A percentile compares a stretch with the other conserved stretches of the same genome.
Evolutionary conservation across 768 basidiomycete genomes (phyloP).

Genomic region (Kwoniella dendrophila): DNA sequence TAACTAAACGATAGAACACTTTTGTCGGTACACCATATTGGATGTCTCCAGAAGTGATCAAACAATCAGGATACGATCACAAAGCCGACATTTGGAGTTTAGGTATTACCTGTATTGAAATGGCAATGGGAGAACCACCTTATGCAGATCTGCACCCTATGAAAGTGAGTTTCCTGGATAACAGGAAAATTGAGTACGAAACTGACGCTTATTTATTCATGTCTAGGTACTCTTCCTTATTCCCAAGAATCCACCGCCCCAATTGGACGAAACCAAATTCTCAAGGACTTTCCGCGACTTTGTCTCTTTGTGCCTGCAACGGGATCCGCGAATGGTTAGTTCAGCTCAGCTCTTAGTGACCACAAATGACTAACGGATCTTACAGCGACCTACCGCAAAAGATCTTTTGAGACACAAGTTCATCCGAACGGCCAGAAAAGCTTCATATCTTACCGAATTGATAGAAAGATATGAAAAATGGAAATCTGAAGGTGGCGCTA

Average conservation of each 20-base stretch:
- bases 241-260: constrained; percentile 94
- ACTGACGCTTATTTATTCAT: background rate
- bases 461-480: constrained; percentile 93
- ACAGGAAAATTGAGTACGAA: background rate
- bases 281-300: constrained; percentile 93
- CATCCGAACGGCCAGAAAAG: constrained; percentile 90
- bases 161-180: constrained; percentile 67
- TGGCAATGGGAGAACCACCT: constrained; percentile 96
- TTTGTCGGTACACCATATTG: constrained; percentile 98
- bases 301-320: constrained; percentile 85
- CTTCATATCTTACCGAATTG: constrained; percentile 88
- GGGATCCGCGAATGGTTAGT: constrained; percentile 87
- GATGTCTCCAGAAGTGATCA: constrained; percentile 99
- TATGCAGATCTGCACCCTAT: constrained; percentile 98
- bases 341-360: constrained; percentile 9
- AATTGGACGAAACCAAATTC: constrained; percentile 78
- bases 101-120: constrained; percentile 84
- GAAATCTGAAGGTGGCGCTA: constrained; percentile 83
- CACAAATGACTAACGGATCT: background rate
- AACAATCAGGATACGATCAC: constrained; percentile 98
- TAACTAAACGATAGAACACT: constrained; percentile 72
- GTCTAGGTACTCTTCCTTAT: constrained; percentile 91
- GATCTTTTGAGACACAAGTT: constrained; percentile 97
- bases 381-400: constrained; percentile 85
- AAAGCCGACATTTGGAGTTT: constrained; percentile 99